Evolutionary conservation across 768 basidiomycete species (phyloP).

Genomic region (Suillus fuscotomentosus): DNA sequence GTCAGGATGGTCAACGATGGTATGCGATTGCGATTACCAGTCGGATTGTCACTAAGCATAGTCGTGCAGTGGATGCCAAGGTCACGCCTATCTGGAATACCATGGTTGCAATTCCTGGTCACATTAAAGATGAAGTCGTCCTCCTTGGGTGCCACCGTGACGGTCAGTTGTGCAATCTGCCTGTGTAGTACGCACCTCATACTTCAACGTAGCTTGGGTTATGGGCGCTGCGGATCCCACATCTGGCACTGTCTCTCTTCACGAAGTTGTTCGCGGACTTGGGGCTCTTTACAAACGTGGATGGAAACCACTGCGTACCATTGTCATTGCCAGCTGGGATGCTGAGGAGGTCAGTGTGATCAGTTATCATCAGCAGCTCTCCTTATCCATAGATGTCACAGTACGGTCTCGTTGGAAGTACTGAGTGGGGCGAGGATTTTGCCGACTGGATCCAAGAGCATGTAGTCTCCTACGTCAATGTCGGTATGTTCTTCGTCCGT

Average conservation of each 20-base stretch:
- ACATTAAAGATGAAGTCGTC: conserved; percentile 82
- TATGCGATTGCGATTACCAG: conserved; percentile 16
- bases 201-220: conserved; percentile 24
- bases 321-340: conserved; percentile 80
- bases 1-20: conserved; percentile 58
- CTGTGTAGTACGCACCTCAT: conserved; percentile 1
- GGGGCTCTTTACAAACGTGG: conserved; percentile 49
- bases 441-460: conserved; percentile 74
- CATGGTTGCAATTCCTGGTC: conserved; percentile 80
- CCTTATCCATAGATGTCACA: conserved; percentile 16
- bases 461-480: conserved; percentile 85
- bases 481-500: conserved; percentile 39
- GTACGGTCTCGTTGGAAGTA: conserved; percentile 79
- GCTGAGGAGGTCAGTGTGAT: conserved; percentile 55
- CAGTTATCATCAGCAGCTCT: neutral
- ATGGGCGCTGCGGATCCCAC: conserved; percentile 57
- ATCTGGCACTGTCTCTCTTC: conserved; percentile 54
- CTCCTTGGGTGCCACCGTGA: conserved; percentile 89
- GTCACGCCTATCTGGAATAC: conserved; percentile 92
- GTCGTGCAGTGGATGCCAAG: conserved; percentile 59
- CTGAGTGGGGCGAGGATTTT: conserved; percentile 96
- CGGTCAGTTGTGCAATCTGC: conserved; percentile 42
- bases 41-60: neutral
- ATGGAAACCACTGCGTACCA: conserved; percentile 72
- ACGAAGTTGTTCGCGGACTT: conserved; percentile 57